Evolutionary conservation across 2,329 filamentous ascomycete species (phyloP), one percentile per base, ranked within the genome.

Genomic region (Ceratocystis diversiconidia): DNA sequence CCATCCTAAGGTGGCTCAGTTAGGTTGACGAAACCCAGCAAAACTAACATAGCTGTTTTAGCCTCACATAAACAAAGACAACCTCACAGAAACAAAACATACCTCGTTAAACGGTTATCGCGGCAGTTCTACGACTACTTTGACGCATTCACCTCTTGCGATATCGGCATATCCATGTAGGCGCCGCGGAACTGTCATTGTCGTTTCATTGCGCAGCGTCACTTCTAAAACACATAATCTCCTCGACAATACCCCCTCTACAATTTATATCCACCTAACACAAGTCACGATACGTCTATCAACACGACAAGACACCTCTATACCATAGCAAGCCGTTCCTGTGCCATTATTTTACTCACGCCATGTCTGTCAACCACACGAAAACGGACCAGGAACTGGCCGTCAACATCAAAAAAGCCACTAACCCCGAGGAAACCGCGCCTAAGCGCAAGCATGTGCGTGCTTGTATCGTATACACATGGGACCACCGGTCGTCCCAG

Each of bases 391-490:
- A 82, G 70, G 85, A 88, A 74, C 80, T 88, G 70, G 80, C 83
- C 67, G 82, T 88, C 75, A 86, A 86, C 75, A 88, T 88, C 71
- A 81, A 82, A 73, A 88, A 88, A 73, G 85, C 85, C 19, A 88
- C 85, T 63, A 87, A 80, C 72, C 79, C 79, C 71, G 85, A 88
- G 70, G 85, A 88, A 74, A 82, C 85, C 1, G 85, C 84, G 5
- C 84, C 84, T 46, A 87, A 87, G 75, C 82, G 84, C 72, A 99
- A 99, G 78, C 94, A 99, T 88, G 94, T 99, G 67, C 89, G 94
- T 73, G 91, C 89, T 75, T 95, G 90, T 74, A 99, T 99, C 72
- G 92, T 99, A 59, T 97, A 97, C 76, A 97, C 92, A 67, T 99
- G 94, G 94, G 94, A 99, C 77, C 91, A 99, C 79, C 95, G 95